A percentile compares a stretch with the other conserved stretches of the same genome.
These are phyloP conservation scores for Geotrichum macrosporum DNA, from an alignment of 1,139 yeast species.

Conservation along the genomic window DNA sequence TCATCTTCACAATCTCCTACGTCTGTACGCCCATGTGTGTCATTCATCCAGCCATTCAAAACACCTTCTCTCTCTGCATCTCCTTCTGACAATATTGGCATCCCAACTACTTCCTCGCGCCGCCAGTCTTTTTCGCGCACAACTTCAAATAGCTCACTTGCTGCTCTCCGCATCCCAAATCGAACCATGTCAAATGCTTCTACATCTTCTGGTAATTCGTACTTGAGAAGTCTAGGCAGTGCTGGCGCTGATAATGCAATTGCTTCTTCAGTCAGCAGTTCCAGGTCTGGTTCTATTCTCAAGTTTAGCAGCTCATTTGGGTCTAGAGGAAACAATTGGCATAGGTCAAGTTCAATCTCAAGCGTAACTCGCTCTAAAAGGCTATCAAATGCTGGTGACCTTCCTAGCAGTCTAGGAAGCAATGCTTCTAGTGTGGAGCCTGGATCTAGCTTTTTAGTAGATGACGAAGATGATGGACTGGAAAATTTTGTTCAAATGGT, in stretches of 20 bases:
- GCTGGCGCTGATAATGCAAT: slow-evolving; percentile 23
- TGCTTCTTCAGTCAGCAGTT: slow-evolving; percentile 28
- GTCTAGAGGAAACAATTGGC: slow-evolving; percentile 29
- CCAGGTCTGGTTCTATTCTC: slow-evolving; percentile 29
- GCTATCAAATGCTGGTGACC: slow-evolving; percentile 28
- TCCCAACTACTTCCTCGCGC: slow-evolving; percentile 24
- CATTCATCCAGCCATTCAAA: slow-evolving; percentile 38
- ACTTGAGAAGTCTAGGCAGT: slow-evolving; percentile 7
- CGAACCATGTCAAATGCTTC: slow-evolving; percentile 31
- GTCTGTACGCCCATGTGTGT: slow-evolving; percentile 27
- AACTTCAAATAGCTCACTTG: slow-evolving; percentile 33
- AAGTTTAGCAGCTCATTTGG: slow-evolving; percentile 36
- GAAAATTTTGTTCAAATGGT: slow-evolving; percentile 51
- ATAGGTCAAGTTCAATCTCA: slow-evolving; percentile 28
- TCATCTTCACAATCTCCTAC: slow-evolving; percentile 14
- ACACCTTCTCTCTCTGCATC: slow-evolving; percentile 39
- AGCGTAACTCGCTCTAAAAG: slow-evolving; percentile 25
- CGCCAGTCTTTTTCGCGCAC: slow-evolving; percentile 30
- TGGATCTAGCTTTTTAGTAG: slow-evolving; percentile 36
- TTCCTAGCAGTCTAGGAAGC: slow-evolving; percentile 28
- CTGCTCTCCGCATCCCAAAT: slow-evolving; percentile 33
- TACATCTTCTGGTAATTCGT: slow-evolving; percentile 23
- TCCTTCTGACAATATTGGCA: slow-evolving; percentile 27
- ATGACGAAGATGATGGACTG: slow-evolving; percentile 19
- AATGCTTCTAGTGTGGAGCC: slow-evolving; percentile 34